Percentiles rank a stretch among this genome's conserved stretches.
These are phyloP conservation scores for Calonectria pseudoturangicola DNA, from an alignment of 2,329 filamentous ascomycete genomes.

Conservation along the genomic window DNA sequence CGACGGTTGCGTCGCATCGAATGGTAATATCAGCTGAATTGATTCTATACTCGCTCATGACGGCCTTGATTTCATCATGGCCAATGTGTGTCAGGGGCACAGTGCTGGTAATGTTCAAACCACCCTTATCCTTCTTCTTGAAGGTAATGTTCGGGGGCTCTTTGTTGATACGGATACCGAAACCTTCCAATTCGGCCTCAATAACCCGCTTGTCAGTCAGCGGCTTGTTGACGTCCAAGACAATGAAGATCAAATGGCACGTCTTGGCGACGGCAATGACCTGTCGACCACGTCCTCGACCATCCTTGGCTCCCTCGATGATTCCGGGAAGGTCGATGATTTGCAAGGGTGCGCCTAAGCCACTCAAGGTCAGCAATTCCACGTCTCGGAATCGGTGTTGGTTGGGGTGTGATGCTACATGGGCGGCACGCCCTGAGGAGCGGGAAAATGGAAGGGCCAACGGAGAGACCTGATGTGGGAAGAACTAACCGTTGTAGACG, in stretches of 20 bases:
- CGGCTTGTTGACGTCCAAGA: constrained; percentile 98
- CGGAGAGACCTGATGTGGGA: constrained; percentile 38
- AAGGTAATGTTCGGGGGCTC: constrained; percentile 98
- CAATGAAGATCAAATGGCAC: constrained; percentile 98
- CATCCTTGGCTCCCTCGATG: constrained; percentile 98
- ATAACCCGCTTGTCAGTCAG: constrained; percentile 97
- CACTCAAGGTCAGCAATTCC: constrained; percentile 47
- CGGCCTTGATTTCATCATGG: constrained; percentile 96
- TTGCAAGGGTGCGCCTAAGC: constrained; percentile 88
- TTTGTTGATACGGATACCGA: constrained; percentile 99
- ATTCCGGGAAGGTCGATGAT: constrained; percentile 99
- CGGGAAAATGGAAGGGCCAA: constrained; percentile 30
- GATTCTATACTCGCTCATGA: constrained; percentile 98
- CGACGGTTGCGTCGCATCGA: constrained; percentile 96
- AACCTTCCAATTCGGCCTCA: constrained; percentile 95
- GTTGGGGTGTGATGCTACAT: background rate
- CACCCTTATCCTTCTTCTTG: constrained; percentile 99
- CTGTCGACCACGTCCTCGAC: constrained; percentile 96
- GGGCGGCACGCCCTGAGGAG: background rate
- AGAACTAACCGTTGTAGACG: constrained; percentile 84
- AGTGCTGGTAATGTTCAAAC: constrained; percentile 96
- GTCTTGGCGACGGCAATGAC: constrained; percentile 99
- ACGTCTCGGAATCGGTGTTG: constrained; percentile 37
- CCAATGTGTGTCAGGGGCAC: constrained; percentile 94
- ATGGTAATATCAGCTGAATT: constrained; percentile 98